phyloP scores from a whole-genome alignment of 1,139 yeast genomes.

The Blastobotrys indianensis region DNA sequence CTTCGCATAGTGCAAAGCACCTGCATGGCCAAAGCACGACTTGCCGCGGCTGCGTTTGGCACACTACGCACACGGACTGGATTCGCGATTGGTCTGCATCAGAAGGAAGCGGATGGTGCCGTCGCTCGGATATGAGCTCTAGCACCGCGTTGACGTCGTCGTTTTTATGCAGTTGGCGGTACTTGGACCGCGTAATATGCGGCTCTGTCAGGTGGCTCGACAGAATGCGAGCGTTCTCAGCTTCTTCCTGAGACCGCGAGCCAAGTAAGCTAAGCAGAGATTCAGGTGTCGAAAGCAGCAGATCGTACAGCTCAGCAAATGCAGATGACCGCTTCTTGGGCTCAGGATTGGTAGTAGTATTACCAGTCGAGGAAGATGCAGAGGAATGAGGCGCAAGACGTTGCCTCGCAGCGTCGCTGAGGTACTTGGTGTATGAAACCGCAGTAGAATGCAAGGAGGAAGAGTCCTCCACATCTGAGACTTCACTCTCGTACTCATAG shows the following conservation, averaged over 20 bases:
- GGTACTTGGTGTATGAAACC: background rate
- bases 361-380: background rate
- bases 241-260: conserved; percentile 21
- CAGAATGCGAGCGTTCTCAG: conserved; percentile 21
- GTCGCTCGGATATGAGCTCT: conserved; percentile 16
- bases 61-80: conserved; percentile 59
- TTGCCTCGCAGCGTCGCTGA: conserved; percentile 1
- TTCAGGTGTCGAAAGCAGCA: conserved; percentile 21
- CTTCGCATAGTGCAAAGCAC: conserved; percentile 82
- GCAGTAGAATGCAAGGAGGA: background rate
- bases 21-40: conserved; percentile 90
- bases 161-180: conserved; percentile 14
- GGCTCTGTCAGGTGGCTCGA: conserved; percentile 18
- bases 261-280: conserved; percentile 22
- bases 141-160: conserved; percentile 14
- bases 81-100: conserved; percentile 5
- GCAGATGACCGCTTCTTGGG: conserved; percentile 8
- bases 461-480: background rate
- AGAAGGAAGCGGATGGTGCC: conserved; percentile 9
- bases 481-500: conserved; percentile 15
- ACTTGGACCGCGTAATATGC: conserved; percentile 22
- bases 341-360: background rate
- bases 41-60: conserved; percentile 69
- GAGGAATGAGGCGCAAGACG: conserved; percentile 1
- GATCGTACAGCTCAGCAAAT: conserved; percentile 20